Evolutionary conservation across 371 early-diverging fungal species (phyloP).

Genomic region (Blastocladiella emersonii): DNA sequence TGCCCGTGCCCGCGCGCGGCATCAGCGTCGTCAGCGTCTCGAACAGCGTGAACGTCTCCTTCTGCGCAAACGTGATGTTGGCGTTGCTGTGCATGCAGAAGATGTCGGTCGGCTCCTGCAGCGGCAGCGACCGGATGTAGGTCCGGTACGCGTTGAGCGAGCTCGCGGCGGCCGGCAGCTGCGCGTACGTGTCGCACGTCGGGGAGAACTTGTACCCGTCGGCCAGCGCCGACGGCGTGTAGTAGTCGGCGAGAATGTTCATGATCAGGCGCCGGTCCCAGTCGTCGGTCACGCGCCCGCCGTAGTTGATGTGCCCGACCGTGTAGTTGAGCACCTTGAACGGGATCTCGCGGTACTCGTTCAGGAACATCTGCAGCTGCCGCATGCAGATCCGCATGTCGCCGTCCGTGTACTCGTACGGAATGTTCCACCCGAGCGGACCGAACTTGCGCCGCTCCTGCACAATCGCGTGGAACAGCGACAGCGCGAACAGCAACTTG

Average conservation of each 20-base stretch:
- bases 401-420: conserved; percentile 33
- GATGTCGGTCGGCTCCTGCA: conserved; percentile 39
- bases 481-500: conserved; percentile 31
- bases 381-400: conserved; percentile 35
- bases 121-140: conserved; percentile 33
- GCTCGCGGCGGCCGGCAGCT: conserved; percentile 25
- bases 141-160: conserved; percentile 22
- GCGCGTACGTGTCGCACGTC: conserved; percentile 15
- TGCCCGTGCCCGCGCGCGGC: conserved; percentile 27
- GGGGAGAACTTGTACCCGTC: conserved; percentile 30
- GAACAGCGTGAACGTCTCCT: conserved; percentile 32
- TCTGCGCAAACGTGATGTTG: conserved; percentile 43
- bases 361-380: conserved; percentile 40
- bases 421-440: conserved; percentile 43
- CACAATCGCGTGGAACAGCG: conserved; percentile 41
- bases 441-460: conserved; percentile 46
- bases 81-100: conserved; percentile 44
- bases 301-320: conserved; percentile 42
- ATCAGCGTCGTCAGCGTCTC: conserved; percentile 31
- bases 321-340: conserved; percentile 42
- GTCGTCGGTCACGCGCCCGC: conserved; percentile 44
- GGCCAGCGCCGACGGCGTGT: conserved; percentile 27
- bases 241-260: conserved; percentile 36
- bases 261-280: conserved; percentile 39
- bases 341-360: conserved; percentile 35